A percentile compares a stretch with the other conserved stretches of the same genome.
phyloP scores from a whole-genome alignment of 2,329 filamentous ascomycete genomes.

The Aspergillus sergii region DNA sequence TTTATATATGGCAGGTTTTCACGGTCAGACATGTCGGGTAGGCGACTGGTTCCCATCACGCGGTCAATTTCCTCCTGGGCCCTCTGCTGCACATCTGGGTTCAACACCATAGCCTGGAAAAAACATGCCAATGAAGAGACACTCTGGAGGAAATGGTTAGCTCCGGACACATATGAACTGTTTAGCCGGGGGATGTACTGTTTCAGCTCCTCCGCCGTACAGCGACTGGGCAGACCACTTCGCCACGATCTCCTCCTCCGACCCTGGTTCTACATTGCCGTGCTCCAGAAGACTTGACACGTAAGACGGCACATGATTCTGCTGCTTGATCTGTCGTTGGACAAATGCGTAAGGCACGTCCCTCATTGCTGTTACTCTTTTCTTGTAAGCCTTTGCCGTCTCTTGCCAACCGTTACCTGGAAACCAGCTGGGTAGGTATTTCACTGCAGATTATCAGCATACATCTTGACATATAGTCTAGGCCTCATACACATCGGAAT shows the following conservation, averaged over 20 bases:
- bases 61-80: slow-evolving; percentile 8
- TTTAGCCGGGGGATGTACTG: neutral
- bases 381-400: neutral
- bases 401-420: neutral
- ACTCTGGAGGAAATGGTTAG: neutral
- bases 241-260: neutral
- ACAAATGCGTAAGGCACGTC: slow-evolving; percentile 6
- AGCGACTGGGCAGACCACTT: slow-evolving; percentile 4
- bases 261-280: neutral
- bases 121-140: neutral
- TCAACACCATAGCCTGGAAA: slow-evolving; percentile 4
- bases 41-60: neutral
- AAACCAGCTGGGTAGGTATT: slow-evolving; percentile 5
- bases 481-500: neutral
- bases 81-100: neutral
- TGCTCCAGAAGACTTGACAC: neutral
- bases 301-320: neutral
- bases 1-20: neutral
- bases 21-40: neutral
- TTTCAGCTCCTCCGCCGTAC: slow-evolving; percentile 1
- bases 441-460: neutral
- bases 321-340: neutral
- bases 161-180: neutral
- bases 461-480: no score
- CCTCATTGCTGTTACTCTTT: neutral